Evolutionary conservation across 2,329 filamentous ascomycete genomes (phyloP), one percentile per base, ranked within the genome.

Genomic region (Colletotrichum sp.): DNA sequence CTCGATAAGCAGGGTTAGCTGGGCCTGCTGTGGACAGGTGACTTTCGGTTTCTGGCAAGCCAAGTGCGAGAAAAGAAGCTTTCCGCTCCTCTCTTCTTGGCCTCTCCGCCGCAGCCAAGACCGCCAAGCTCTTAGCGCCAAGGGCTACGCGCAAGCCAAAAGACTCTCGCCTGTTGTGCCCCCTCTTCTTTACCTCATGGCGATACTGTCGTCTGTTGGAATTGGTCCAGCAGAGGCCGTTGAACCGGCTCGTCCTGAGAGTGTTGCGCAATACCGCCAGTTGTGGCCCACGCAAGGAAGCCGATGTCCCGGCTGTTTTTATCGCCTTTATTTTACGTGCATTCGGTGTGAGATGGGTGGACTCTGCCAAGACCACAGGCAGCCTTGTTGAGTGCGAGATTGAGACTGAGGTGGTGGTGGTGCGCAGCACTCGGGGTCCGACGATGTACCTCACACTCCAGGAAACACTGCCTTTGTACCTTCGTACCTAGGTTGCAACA

Each of bases 61-160:
- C 73, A 69, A 73, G 70, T 68, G 44, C 63, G 59, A 64, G 57
- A 65, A 76, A 76, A 76, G 73, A 76, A 76, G 73, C 73, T 76
- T 76, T 76, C 73, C 73, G 73, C 73, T 76, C 73, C 73, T 76
- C 73, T 69, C 64, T 76, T 73, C 73, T 76, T 76, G 73, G 73
- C 73, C 70, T 73, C 73, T 76, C 73, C 73, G 73, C 73, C 73
- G 73, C 73, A 76, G 73, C 73, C 73, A 76, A 76, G 73, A 73
- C 73, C n/a, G 64, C 73, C 73, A 73, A 64, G 64, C 2, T 57
- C 73, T 76, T 73, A 72, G 73, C 70, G 73, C 70, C 73, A 65
- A 76, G 73, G 70, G 63, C 70, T 73, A 76, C 73, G 73, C 73
- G 73, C 73, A 73, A 76, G 67, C 73, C 69, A 30, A 67, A 72